These are phyloP conservation scores for Phyllosticta ampelicida DNA, from an alignment of 2,329 filamentous ascomycete genomes.

Conservation along the genomic window DNA sequence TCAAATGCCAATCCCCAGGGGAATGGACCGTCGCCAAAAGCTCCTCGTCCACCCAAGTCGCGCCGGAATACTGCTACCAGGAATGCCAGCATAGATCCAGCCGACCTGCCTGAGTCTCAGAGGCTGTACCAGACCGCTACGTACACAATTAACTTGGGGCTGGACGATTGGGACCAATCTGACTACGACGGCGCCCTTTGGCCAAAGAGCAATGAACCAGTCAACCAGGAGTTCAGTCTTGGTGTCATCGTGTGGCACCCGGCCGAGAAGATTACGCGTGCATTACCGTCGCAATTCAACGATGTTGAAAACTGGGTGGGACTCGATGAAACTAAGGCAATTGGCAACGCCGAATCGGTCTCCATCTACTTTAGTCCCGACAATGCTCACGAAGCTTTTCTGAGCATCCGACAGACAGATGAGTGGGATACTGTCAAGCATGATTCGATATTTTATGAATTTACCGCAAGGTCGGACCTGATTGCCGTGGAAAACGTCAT, in stretches of 20 bases:
- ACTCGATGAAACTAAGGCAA: slow-evolving; percentile 32
- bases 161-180: slow-evolving; percentile 33
- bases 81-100: slow-evolving; percentile 1
- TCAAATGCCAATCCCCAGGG: neutral
- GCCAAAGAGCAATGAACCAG: slow-evolving; percentile 34
- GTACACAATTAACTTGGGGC: slow-evolving; percentile 22
- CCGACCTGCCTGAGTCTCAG: slow-evolving; percentile 5
- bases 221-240: slow-evolving; percentile 34
- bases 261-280: slow-evolving; percentile 32
- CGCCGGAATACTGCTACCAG: neutral
- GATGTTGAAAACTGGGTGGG: slow-evolving; percentile 17
- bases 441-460: slow-evolving; percentile 40
- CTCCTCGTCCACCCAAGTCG: slow-evolving; percentile 5
- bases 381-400: slow-evolving; percentile 33
- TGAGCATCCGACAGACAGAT: slow-evolving; percentile 39
- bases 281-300: slow-evolving; percentile 32
- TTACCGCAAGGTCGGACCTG: slow-evolving; percentile 30
- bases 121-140: slow-evolving; percentile 7
- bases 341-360: slow-evolving; percentile 34
- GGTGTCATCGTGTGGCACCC: slow-evolving; percentile 36
- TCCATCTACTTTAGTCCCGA: slow-evolving; percentile 39
- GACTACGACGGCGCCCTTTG: slow-evolving; percentile 35
- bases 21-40: neutral
- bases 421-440: slow-evolving; percentile 40
- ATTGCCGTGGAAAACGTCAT: slow-evolving; percentile 35